Conservation (phyloP, 257 asterid genomes). For the Gynochthodes officinalis region DNA sequence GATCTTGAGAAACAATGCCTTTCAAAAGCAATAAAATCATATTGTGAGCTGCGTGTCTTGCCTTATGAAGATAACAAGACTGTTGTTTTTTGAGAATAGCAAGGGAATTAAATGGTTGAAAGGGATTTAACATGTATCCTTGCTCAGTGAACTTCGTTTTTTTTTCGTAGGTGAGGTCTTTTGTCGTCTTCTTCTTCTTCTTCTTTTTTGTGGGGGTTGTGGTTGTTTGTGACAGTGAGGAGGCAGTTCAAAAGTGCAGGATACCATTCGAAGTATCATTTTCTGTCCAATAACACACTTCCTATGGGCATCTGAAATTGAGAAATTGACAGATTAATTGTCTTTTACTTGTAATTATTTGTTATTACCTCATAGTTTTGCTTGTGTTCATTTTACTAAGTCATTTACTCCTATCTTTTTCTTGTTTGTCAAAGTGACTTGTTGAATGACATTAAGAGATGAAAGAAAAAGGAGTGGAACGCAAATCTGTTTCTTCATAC, state of each 20-base stretch:
- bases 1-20: slow-evolving; percentile 91
- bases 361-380: not conserved
- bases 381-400: too few relatives aligned
- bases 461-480: too few relatives aligned
- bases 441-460: too few relatives aligned
- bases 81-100: slow-evolving; percentile 58
- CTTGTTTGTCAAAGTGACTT: too few relatives aligned
- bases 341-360: not conserved
- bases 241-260: not conserved
- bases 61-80: slow-evolving; percentile 74
- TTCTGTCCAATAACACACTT: not conserved
- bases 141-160: not conserved
- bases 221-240: not conserved
- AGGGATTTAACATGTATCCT: not conserved
- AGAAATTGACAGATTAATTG: not conserved
- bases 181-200: not conserved
- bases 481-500: too few relatives aligned
- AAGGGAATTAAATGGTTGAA: not conserved
- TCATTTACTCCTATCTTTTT: too few relatives aligned
- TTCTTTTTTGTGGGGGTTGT: not conserved
- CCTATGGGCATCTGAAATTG: not conserved
- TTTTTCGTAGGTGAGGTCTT: not conserved
- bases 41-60: slow-evolving; percentile 86
- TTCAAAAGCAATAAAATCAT: slow-evolving; percentile 80
- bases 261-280: not conserved